A percentile compares a stretch with the other conserved stretches of the same genome.
These are phyloP conservation scores for Tolypocladium album DNA, from an alignment of 2,329 filamentous ascomycete genomes.

Conservation along the genomic window DNA sequence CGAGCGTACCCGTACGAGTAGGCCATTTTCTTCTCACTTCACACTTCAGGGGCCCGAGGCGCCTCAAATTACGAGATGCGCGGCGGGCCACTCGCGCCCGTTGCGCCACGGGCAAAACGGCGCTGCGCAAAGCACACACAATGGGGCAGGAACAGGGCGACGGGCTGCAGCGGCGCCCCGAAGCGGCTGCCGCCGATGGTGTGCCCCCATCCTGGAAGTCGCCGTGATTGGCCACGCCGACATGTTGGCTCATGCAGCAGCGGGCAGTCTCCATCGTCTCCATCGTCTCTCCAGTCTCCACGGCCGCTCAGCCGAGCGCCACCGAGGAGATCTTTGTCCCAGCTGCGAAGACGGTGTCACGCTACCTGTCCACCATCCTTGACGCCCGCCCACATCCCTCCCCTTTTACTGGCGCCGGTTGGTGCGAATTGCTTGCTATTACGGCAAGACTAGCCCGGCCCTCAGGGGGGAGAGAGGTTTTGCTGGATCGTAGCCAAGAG, in stretches of 20 bases:
- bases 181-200: background rate
- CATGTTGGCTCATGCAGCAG: background rate
- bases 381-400: background rate
- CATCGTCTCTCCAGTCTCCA: background rate
- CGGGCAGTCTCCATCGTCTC: background rate
- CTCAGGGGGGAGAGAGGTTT: background rate
- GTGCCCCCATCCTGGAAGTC: background rate
- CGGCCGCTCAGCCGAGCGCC: background rate
- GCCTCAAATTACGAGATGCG: no score
- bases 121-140: background rate
- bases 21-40: no score
- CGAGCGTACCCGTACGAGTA: no score
- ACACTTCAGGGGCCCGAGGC: no score
- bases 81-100: background rate
- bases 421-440: background rate
- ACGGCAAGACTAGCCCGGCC: background rate
- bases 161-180: background rate
- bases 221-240: background rate
- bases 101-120: background rate
- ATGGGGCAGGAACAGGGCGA: background rate
- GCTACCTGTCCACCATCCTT: background rate
- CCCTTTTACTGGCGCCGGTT: background rate
- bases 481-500: background rate
- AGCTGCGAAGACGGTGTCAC: background rate
- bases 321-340: background rate